Evolutionary conservation across 495 filamentous ascomycete species (phyloP), one percentile per base, ranked within the genome.

Genomic region (Amphirosellinia nigrospora): DNA sequence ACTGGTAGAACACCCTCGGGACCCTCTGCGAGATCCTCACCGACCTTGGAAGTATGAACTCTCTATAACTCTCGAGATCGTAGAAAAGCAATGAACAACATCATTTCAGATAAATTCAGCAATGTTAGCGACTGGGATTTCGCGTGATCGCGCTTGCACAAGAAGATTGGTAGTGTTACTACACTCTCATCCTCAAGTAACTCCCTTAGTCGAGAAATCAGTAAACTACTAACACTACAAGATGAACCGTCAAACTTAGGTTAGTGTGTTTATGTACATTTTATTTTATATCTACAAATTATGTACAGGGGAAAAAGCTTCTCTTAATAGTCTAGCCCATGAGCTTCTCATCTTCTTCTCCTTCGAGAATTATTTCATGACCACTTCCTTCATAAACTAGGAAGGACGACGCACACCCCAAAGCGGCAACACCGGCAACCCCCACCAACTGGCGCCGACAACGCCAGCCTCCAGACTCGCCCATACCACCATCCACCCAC

Each of bases 381-480:
- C 90, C 89, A 50, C 88, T 86, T 3, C 93, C 92, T 73, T 95
- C 92, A 56, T 86, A 86, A 0, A 96, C 90, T 66, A 89, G 87
- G 68, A 88, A 82, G 21, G 89, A 90, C 16, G 87, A 87, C 21
- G 88, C 71, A 59, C 85, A 85, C 0, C 89, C 91, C 39, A 88
- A 79, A 0, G 89, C 79, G 4, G 91, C 91, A 11, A 93, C 83
- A 52, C 84, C 75, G 21, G 87, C 88, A 60, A 94, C 79, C 2
- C 78, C 93, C 93, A 96, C 87, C 91, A 96, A 13, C 89, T 90
- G n/a, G 88, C 83, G 26, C 92, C 93, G 3, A 97, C 88, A 59
- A 91, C 83, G 0, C 93, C 93, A 13, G 84, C 83, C 30, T 89
- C 84, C 70, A 97, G 74, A 0, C 93, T 91, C 45, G 86, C 74